A percentile compares a stretch with the other conserved stretches of the same genome.
Conservation (phyloP, 805 yeast genomes). For the Yarrowia yakushimensis region DNA sequence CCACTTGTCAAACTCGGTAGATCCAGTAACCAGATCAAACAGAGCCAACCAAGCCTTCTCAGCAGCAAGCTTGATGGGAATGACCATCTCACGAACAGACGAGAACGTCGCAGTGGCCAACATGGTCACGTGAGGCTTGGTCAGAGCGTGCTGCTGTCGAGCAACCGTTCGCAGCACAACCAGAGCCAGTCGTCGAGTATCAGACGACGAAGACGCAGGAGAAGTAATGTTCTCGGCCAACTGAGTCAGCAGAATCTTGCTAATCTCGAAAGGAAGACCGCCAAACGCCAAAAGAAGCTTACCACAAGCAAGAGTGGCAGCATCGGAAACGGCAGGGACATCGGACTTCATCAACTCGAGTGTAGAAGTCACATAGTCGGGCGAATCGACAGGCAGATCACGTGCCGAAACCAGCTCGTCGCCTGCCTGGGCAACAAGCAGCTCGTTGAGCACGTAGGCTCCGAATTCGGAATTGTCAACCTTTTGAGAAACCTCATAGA, state of each 20-base stretch:
- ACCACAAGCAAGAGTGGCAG: constrained; percentile 76
- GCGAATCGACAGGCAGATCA: not conserved
- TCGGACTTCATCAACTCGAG: constrained; percentile 46
- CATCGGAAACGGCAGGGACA: constrained; percentile 60
- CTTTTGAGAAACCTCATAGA: constrained; percentile 26
- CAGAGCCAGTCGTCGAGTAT: constrained; percentile 74
- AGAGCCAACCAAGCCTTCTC: constrained; percentile 80
- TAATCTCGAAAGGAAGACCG: constrained; percentile 40
- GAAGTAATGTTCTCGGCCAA: constrained; percentile 48
- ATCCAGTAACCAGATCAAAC: constrained; percentile 68
- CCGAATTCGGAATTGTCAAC: constrained; percentile 14
- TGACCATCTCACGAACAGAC: constrained; percentile 79
- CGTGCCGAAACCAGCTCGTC: not conserved
- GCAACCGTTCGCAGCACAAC: constrained; percentile 74
- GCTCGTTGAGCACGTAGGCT: constrained; percentile 34
- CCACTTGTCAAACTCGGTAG: constrained; percentile 62
- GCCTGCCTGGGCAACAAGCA: constrained; percentile 27
- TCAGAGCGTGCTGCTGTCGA: constrained; percentile 51
- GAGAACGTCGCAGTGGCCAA: constrained; percentile 73
- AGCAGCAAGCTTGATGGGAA: constrained; percentile 91
- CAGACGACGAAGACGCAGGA: constrained; percentile 62
- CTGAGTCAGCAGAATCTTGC: constrained; percentile 46
- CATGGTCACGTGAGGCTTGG: constrained; percentile 51
- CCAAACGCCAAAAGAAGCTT: constrained; percentile 61
- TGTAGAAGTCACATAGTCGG: not conserved